Evolutionary conservation across 2,329 filamentous ascomycete species (phyloP), one percentile per base, ranked within the genome.

Genomic region (Venturia pyrina): DNA sequence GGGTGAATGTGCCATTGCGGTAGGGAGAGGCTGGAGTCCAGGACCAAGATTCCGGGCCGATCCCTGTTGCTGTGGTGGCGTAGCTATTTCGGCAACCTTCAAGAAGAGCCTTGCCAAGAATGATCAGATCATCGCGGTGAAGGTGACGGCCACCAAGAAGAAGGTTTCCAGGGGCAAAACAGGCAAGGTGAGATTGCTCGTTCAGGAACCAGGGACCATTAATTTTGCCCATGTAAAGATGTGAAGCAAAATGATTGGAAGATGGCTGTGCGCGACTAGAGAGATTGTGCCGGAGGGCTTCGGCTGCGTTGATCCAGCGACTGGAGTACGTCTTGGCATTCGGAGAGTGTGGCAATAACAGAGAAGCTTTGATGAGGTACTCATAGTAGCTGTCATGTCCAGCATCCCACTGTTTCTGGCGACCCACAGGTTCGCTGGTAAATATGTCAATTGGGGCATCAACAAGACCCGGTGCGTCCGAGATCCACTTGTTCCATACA

Each of bases 351-450:
- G 70, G 71, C n/a, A 74, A 71, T 4, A 78, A 69, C 17, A 78
- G 67, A 2, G 74, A 74, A 5, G 76, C 75, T 68, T 79, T 79
- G 68, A 78, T 69, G 0, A 79, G 71, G 60, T 78, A 76, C 68
- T 80, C 75, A 65, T 78, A 77, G 69, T 78, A 80, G 53, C 75
- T 77, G 68, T 78, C 78, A 68, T 80, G 78, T 0, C 76, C 77
- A 5, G 72, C 75, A 53, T 79, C 79, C 77, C 78, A 80, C 64
- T 77, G 76, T 48, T 75, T 71, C 60, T 77, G 71, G 1, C 72
- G 73, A 15, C 73, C 76, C 8, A 76, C 71, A 5, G 78, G 77
- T 28, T 72, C 71, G 11, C 75, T 76, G 10, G 77, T 80, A 65
- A 75, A 69, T 59, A 80, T 79, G 62, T 80, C 76, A 53, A 79